Evolutionary conservation across 805 yeast species (phyloP).

Genomic region (Starmerella asiatica): DNA sequence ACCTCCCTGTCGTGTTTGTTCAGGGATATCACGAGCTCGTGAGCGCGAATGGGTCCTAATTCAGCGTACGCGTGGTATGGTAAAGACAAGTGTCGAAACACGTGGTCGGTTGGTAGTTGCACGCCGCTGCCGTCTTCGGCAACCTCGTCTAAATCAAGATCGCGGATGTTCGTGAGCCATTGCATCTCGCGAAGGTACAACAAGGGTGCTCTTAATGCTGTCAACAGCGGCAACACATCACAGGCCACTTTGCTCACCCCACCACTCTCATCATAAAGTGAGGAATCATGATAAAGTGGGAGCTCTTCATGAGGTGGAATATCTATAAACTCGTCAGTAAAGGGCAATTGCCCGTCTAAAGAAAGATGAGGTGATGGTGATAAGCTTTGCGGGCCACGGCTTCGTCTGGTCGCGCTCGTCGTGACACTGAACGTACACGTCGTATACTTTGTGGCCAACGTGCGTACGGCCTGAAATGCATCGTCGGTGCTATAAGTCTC

Average conservation of each 20-base stretch:
- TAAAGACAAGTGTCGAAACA: constrained; percentile 3
- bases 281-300: neutral
- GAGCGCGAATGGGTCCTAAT: constrained; percentile 9
- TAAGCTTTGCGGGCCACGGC: neutral
- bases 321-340: no score
- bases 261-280: neutral
- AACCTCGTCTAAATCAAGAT: constrained; percentile 6
- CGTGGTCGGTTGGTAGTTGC: neutral
- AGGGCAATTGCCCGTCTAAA: neutral
- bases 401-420: constrained; percentile 4
- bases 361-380: neutral
- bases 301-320: no score
- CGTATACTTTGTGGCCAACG: constrained; percentile 4
- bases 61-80: constrained; percentile 7
- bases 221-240: constrained; percentile 2
- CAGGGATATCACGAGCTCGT: constrained; percentile 14
- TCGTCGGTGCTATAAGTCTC: constrained; percentile 14
- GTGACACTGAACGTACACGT: constrained; percentile 1
- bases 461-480: constrained; percentile 5
- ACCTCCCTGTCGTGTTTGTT: neutral
- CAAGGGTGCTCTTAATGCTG: constrained; percentile 6
- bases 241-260: neutral
- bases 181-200: constrained; percentile 5
- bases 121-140: constrained; percentile 6
- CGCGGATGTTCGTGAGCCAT: constrained; percentile 1